These are phyloP conservation scores for Cutaneotrichosporon dermatis DNA, from an alignment of 1,284 basidiomycete species.

Conservation along the genomic window DNA sequence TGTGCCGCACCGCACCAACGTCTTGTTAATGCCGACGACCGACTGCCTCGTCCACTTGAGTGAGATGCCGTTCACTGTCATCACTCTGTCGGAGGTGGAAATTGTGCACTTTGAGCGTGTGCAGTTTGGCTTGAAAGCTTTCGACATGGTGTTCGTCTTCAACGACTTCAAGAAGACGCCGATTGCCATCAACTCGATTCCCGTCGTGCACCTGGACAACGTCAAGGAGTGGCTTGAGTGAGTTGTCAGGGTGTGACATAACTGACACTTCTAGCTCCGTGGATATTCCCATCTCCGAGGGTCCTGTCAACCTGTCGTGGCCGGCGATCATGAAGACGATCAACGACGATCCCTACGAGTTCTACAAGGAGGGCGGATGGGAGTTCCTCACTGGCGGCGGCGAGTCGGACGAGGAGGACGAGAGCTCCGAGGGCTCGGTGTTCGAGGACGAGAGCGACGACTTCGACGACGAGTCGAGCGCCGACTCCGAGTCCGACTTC, in stretches of 20 bases:
- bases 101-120: slow-evolving; percentile 96
- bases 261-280: slow-evolving; percentile 62
- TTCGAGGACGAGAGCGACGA: slow-evolving; percentile 56
- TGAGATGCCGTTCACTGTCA: slow-evolving; percentile 92
- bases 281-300: slow-evolving; percentile 92
- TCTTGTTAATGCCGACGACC: slow-evolving; percentile 90
- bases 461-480: slow-evolving; percentile 28
- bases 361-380: slow-evolving; percentile 97
- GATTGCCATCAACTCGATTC: slow-evolving; percentile 92
- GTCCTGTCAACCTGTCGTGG: slow-evolving; percentile 98
- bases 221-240: slow-evolving; percentile 98
- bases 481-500: slow-evolving; percentile 53
- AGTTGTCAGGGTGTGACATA: slow-evolving; percentile 41
- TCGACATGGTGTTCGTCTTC: slow-evolving; percentile 94
- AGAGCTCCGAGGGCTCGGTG: slow-evolving; percentile 71
- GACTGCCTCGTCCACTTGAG: slow-evolving; percentile 95
- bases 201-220: slow-evolving; percentile 82
- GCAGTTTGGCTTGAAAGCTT: slow-evolving; percentile 93
- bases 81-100: slow-evolving; percentile 91
- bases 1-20: slow-evolving; percentile 93
- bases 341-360: slow-evolving; percentile 91
- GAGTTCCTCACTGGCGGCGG: slow-evolving; percentile 72
- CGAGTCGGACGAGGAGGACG: slow-evolving; percentile 63
- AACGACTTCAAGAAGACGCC: slow-evolving; percentile 91
- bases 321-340: slow-evolving; percentile 95